Base-by-base conservation (phyloP, 169 alveolate genomes). In the Plasmodium yoelii region DNA sequence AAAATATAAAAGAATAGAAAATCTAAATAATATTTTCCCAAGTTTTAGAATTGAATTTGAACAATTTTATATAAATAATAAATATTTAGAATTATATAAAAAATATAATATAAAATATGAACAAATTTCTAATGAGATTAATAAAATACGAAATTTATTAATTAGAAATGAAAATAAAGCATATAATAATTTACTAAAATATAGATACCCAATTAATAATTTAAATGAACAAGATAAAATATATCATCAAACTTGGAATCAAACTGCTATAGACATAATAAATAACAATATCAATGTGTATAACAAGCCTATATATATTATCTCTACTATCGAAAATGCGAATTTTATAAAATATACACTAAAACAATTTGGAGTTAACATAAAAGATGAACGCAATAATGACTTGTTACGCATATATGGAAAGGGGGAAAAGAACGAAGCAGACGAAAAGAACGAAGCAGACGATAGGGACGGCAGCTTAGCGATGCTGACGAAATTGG, bases 291-390 rank as follows among this genome's bases (percentile, higher is more conserved):
- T 82, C 9, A 82, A 82, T n/a, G 15, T 65, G 19, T 82, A 53
- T 82, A 65, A 53, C 42, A 82, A 82, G 55, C 90, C 90, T 13
- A 55, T 82, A 1, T 82, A 82, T 67, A 47, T 82, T 6, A 70
- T 82, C 6, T 82, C 90, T 13, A 53, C 90, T 46, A 49, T 56
- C 10, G 82, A 82, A 28, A 7, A 44, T 51, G 7, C n/a, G 1
- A 63, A 15, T n/a, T 82, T 55, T 22, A 82, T 82, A 24, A 59
- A 55, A 2, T 67, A 67, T 47, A 67, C 90, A 6, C 34, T 82
- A 24, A 24, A 82, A 5, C n/a, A 55, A 24, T 67, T 60, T 67
- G 90, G 90, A 18, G 59, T 82, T 3, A 12, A 82, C 22, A 47
- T 82, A 22, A 26, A n/a, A 39, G 10, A 34, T 22, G 1, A 26